Conservation (phyloP, 2,329 filamentous ascomycete genomes). For the Eutypa lata region DNA sequence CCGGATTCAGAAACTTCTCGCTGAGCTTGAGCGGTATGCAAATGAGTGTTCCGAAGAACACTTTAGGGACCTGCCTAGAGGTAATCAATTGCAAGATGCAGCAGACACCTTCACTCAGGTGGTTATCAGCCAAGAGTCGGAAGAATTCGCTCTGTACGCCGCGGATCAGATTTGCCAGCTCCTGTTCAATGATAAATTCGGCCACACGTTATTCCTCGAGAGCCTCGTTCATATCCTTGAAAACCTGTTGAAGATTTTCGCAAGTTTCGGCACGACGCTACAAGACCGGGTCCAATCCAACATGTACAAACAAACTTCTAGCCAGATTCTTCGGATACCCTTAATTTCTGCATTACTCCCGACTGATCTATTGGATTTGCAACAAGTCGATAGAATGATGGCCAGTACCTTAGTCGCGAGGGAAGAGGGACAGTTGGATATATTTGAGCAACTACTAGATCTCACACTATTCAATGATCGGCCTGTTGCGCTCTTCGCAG, state of each 20-base stretch:
- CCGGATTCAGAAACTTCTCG: constrained; percentile 54
- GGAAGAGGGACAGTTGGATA: constrained; percentile 70
- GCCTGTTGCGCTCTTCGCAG: constrained; percentile 74
- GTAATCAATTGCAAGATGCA: constrained; percentile 58
- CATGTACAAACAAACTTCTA: constrained; percentile 55
- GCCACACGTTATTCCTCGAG: constrained; percentile 56
- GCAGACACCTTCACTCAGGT: constrained; percentile 60
- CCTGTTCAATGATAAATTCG: constrained; percentile 50
- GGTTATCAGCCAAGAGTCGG: constrained; percentile 61
- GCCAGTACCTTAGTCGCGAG: constrained; percentile 69
- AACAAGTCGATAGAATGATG: constrained; percentile 66
- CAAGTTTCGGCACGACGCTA: constrained; percentile 42
- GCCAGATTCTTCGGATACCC: constrained; percentile 54
- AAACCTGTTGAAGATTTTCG: constrained; percentile 56
- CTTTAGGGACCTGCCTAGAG: constrained; percentile 55
- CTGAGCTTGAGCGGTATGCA: constrained; percentile 54
- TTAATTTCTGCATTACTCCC: constrained; percentile 55
- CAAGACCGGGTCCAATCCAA: constrained; percentile 53
- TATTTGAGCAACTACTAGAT: constrained; percentile 77
- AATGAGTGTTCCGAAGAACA: constrained; percentile 56
- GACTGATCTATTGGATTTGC: constrained; percentile 61
- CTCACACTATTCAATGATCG: constrained; percentile 74
- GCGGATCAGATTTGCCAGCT: constrained; percentile 57
- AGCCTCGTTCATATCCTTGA: constrained; percentile 61
- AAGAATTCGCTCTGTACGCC: constrained; percentile 57